Conservation (phyloP, 495 filamentous ascomycete species). For the Penicillium paradoxum region DNA sequence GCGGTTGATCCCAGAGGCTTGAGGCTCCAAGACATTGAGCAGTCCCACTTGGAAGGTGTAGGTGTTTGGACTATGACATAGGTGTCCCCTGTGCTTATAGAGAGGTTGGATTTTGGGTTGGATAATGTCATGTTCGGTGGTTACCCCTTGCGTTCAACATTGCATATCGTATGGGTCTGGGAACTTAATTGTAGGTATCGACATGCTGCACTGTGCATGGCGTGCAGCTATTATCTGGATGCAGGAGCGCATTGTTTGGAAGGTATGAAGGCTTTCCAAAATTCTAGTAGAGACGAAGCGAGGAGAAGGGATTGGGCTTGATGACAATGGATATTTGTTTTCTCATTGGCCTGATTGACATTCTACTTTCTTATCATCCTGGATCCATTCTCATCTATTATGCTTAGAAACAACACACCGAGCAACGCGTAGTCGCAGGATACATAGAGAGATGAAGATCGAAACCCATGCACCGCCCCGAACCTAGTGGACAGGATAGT, state of each 20-base stretch:
- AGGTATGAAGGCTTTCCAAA: background rate
- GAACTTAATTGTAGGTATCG: constrained; percentile 11
- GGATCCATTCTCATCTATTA: too few species aligned
- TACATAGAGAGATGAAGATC: background rate
- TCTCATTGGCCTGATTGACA: background rate
- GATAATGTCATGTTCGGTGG: background rate
- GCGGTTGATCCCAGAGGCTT: too few species aligned
- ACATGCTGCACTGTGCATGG: constrained; percentile 16
- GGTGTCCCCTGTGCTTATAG: background rate
- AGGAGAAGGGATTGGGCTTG: background rate
- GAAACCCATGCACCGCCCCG: constrained; percentile 13
- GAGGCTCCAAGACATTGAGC: background rate
- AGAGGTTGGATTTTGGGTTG: background rate
- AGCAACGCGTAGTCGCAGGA: constrained; percentile 1
- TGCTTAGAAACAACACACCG: too few species aligned
- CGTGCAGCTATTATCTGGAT: constrained; percentile 1
- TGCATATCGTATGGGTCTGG: background rate
- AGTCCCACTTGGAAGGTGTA: background rate
- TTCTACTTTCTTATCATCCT: too few species aligned
- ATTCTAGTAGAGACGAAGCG: background rate
- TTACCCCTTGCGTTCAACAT: constrained; percentile 12
- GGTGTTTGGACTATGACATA: background rate
- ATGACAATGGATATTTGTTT: background rate
- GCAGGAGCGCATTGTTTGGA: background rate
- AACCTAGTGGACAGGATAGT: constrained; percentile 8